Percentiles rank a stretch among this genome's conserved stretches.
Conservation (phyloP, 768 basidiomycete genomes). For the Amylocystis lapponica region DNA sequence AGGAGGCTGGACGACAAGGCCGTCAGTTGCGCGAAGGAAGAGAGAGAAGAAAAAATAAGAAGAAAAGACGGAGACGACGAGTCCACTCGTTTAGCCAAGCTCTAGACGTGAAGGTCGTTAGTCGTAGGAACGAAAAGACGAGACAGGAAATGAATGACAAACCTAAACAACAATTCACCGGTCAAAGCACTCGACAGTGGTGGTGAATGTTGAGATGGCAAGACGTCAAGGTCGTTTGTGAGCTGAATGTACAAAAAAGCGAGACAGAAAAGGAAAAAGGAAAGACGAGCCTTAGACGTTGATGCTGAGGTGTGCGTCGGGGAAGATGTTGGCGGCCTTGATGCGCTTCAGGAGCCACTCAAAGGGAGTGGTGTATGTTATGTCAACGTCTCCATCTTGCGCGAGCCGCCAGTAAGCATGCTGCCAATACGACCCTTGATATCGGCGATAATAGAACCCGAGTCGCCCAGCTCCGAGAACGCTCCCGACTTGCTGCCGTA, state of each 20-base stretch:
- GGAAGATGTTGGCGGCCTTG: conserved; percentile 3
- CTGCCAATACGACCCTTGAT: conserved; percentile 21
- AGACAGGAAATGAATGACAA: neutral
- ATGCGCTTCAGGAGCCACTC: conserved; percentile 6
- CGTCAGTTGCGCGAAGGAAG: too few species aligned
- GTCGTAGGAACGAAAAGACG: neutral
- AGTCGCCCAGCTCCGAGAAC: conserved; percentile 36
- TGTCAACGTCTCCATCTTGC: conserved; percentile 6
- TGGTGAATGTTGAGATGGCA: neutral
- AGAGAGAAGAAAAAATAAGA: too few species aligned
- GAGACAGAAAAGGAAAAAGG: too few species aligned
- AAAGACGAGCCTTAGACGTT: conserved; percentile 29
- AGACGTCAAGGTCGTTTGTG: too few species aligned
- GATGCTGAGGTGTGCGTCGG: conserved; percentile 18
- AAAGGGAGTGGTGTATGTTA: conserved; percentile 24
- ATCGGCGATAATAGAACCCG: conserved; percentile 25
- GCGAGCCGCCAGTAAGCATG: conserved; percentile 18
- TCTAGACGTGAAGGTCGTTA: neutral
- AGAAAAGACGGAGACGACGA: too few species aligned
- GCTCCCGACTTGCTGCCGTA: conserved; percentile 19
- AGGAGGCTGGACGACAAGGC: too few species aligned
- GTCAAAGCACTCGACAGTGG: neutral
- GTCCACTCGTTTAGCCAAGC: too few species aligned
- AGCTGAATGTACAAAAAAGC: too few species aligned
- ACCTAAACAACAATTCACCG: neutral